Base-by-base conservation (phyloP, 2,329 filamentous ascomycete genomes). In the Xylariales sp. region DNA sequence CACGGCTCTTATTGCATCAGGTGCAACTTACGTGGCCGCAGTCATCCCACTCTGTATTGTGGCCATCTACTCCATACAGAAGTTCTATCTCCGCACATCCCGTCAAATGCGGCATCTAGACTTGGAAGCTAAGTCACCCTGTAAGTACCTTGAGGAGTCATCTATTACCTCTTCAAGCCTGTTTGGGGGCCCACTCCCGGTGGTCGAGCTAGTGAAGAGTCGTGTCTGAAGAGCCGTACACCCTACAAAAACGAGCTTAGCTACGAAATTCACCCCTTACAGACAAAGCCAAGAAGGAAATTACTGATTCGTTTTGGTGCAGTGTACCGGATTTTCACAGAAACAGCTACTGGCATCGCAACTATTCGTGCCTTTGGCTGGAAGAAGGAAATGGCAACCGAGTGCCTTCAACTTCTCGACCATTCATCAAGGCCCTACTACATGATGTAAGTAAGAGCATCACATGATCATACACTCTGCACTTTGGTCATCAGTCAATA, bases 351-450 rank as follows among this genome's bases (percentile, higher is more conserved):
- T 14, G 69, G 70, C 2, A 46, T 73, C 4, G 48, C 61, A 0
- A 72, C 67, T 2, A 68, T 74, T 37, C 65, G 69, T 12, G 65
- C 69, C 1, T 72, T 71, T 43, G 59, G 61, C 3, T 73, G 69
- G 70, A 57, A 65, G 36, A 50, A 44, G 16, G 50, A 55, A 4
- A 58, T 61, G 18, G 50, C 58, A n/a, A 46, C 59, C 7, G 57
- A 59, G 22, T 62, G 60, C n/a, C 55, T 56, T 15, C 44, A 42
- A 16, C 49, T 62, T 11, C 40, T 65, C 10, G 55, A 62, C 28
- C 35, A 44, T 4, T 60, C 58, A 5, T 62, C 64, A 38, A 49
- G 51, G 31, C 55, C 62, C 3, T 56, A 51, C 25, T 65, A 64
- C 42, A 54, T 64, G 5, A 51, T 65, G 2, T 50, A 49, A 12